Evolutionary conservation across 2,329 filamentous ascomycete species (phyloP), one percentile per base, ranked within the genome.

Genomic region (Cladosporium halotolerans): DNA sequence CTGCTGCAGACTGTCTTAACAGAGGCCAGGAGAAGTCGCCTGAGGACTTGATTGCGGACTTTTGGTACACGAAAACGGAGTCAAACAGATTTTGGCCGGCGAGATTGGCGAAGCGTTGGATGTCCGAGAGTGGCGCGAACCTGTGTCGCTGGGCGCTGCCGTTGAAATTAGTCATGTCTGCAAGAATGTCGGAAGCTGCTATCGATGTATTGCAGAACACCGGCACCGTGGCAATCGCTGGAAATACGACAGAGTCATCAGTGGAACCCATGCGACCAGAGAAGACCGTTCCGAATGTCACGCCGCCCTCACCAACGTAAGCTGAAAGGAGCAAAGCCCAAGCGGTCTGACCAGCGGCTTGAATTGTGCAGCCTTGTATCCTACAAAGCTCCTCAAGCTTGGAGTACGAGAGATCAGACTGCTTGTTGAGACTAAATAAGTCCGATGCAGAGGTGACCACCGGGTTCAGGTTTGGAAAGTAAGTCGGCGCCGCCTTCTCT

Each of bases 11-110:
- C 55, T 95, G 89, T 13, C 81, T 73, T 1, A 81, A 57, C 0
- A 87, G 58, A 6, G 73, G 72, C 85, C 88, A 95, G 0, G 3
- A 64, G 41, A 13, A 2, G 53, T 60, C 56, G n/a, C 52, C 51
- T 2, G 40, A 16, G 34, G 55, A 52, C 34, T 14, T 13, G 52
- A 50, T 59, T 14, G 48, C 59, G 54, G 75, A 63, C 58, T 87
- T 88, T 63, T 96, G 91, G 63, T 90, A 92, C 0, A 89, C 86
- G 55, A 96, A 82, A 1, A 96, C 75, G 0, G 89, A 92, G 63
- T 96, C 90, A 60, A 96, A 96, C 0, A 93, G 74, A 0, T 79
- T 73, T 6, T 80, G 77, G 19, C 85, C 81, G 0, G 84, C 74
- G 54, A 81, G 77, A 0, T 83, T 84, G 14, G 88, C 76, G 78